Conservation (phyloP, 192 early-diverging fungal genomes). For the Mortierella antarctica region DNA sequence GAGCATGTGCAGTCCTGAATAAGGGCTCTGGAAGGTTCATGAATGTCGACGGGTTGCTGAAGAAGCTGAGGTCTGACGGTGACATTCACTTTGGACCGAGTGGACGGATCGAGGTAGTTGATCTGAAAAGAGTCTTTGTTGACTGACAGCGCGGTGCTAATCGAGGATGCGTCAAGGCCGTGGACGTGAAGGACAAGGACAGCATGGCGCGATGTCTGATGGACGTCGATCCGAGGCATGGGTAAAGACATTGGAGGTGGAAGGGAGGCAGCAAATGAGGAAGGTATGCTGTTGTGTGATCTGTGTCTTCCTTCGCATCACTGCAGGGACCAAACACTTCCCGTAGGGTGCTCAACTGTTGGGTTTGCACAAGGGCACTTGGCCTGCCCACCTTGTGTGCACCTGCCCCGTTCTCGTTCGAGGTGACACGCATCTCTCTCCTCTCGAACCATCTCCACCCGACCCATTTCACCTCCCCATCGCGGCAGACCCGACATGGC, state of each 20-base stretch:
- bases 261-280: too few relatives aligned
- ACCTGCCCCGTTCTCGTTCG: not conserved
- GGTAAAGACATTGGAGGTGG: not conserved
- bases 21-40: not conserved
- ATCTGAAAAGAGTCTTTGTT: not conserved
- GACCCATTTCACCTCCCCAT: not conserved
- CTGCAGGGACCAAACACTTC: not conserved
- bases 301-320: not conserved
- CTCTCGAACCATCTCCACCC: not conserved
- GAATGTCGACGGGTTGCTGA: not conserved
- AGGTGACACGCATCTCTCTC: not conserved
- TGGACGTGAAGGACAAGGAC: slow-evolving; percentile 20
- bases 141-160: not conserved
- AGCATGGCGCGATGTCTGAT: slow-evolving; percentile 39
- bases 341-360: not conserved
- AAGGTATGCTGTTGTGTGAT: not conserved
- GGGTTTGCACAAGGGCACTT: not conserved
- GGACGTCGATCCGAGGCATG: slow-evolving; percentile 17
- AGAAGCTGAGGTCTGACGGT: not conserved
- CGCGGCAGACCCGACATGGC: slow-evolving; percentile 9
- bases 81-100: not conserved
- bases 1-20: slow-evolving; percentile 18
- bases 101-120: not conserved
- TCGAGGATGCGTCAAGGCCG: slow-evolving; percentile 18
- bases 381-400: not conserved